Percentiles rank a stretch among this genome's conserved stretches.
Conservation (phyloP, 2,329 filamentous ascomycete species). For the Aspergillus quadrilineatus region DNA sequence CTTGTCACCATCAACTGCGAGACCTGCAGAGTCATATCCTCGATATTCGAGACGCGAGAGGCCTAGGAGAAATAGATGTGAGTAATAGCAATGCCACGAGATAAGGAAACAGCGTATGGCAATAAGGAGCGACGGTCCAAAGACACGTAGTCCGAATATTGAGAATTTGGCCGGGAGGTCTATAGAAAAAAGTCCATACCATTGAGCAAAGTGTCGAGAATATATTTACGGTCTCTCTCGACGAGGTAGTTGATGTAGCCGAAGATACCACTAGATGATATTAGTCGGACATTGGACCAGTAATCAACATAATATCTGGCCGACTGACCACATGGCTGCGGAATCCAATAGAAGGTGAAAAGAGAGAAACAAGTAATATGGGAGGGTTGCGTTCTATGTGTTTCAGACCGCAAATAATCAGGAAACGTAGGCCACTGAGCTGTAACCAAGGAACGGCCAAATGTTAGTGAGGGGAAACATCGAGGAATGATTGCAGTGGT, state of each 20-base stretch:
- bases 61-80: slow-evolving; percentile 52
- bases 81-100: neutral
- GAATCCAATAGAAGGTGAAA: slow-evolving; percentile 2
- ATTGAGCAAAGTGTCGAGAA: slow-evolving; percentile 94
- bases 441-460: neutral
- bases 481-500: neutral
- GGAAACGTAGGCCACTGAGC: slow-evolving; percentile 1
- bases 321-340: slow-evolving; percentile 38
- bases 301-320: neutral
- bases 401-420: neutral
- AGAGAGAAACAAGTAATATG: neutral
- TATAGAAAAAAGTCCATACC: slow-evolving; percentile 56
- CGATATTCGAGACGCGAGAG: slow-evolving; percentile 96
- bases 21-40: slow-evolving; percentile 95
- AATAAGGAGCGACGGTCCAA: neutral
- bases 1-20: slow-evolving; percentile 96
- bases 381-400: neutral
- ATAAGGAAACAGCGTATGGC: neutral
- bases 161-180: neutral
- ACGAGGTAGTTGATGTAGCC: slow-evolving; percentile 99
- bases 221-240: slow-evolving; percentile 96
- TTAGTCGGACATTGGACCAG: slow-evolving; percentile 15
- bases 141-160: neutral
- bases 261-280: slow-evolving; percentile 51
- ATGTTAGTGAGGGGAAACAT: neutral